Evolutionary conservation across 306 rosid genomes (phyloP).

Genomic region (Trifolium dubium): DNA sequence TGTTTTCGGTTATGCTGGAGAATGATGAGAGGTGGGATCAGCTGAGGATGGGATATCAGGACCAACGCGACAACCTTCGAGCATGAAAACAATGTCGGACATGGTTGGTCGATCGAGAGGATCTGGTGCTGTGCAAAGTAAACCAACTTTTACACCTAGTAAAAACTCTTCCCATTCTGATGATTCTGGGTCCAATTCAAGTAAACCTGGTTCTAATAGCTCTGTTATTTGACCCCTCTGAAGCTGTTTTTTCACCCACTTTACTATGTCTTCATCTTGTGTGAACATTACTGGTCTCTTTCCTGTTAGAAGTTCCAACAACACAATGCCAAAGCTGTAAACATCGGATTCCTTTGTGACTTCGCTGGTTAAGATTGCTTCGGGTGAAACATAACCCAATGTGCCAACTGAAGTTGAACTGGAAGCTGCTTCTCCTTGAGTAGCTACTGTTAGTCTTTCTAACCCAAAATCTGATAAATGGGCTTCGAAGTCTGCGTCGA

Average conservation of each 20-base stretch:
- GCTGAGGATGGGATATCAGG: slow-evolving; percentile 92
- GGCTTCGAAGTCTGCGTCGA: slow-evolving; percentile 96
- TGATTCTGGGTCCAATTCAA: slow-evolving; percentile 93
- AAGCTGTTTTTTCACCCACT: slow-evolving; percentile 92
- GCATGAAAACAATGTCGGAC: slow-evolving; percentile 99
- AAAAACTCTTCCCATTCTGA: slow-evolving; percentile 97
- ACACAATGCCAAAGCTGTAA: slow-evolving; percentile 86
- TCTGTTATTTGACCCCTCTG: slow-evolving; percentile 91
- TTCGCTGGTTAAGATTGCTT: slow-evolving; percentile 79
- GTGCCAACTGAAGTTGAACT: slow-evolving; percentile 77
- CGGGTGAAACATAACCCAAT: slow-evolving; percentile 82
- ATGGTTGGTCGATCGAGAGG: slow-evolving; percentile 91
- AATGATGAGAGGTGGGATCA: slow-evolving; percentile 82
- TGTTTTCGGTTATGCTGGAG: slow-evolving; percentile 59
- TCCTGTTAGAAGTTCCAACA: slow-evolving; percentile 84
- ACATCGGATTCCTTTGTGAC: slow-evolving; percentile 84
- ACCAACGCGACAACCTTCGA: slow-evolving; percentile 94
- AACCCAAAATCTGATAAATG: slow-evolving; percentile 92
- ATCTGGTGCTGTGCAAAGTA: slow-evolving; percentile 93
- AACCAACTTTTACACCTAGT: slow-evolving; percentile 88
- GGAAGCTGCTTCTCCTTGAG: slow-evolving; percentile 75
- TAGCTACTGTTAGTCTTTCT: slow-evolving; percentile 57
- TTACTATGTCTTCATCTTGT: slow-evolving; percentile 91
- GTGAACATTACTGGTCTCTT: slow-evolving; percentile 91
- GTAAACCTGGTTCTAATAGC: slow-evolving; percentile 85